phyloP scores from a whole-genome alignment of 352 stramenopile species.

The Globisporangium perplexum region DNA sequence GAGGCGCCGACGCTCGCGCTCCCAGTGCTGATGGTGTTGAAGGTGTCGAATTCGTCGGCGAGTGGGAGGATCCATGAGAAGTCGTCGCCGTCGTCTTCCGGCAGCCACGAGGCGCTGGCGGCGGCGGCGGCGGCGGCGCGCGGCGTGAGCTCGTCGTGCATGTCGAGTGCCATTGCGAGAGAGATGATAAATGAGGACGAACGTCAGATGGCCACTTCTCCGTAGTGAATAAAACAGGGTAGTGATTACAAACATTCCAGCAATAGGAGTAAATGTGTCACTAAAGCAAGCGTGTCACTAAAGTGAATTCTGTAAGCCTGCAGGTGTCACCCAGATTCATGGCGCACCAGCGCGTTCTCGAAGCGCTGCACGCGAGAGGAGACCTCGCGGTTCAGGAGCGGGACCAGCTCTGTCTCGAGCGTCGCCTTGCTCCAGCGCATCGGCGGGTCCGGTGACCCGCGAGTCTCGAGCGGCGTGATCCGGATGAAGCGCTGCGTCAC shows the following conservation, averaged over 20 bases:
- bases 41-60: background rate
- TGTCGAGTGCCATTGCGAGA: background rate
- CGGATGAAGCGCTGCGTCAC: background rate
- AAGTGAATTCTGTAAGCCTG: too few relatives aligned
- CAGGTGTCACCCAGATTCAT: too few relatives aligned
- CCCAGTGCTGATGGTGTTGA: background rate
- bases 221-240: too few relatives aligned
- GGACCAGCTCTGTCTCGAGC: background rate
- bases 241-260: too few relatives aligned
- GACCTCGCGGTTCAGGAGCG: background rate
- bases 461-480: background rate
- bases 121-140: background rate
- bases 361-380: background rate
- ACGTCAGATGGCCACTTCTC: too few relatives aligned
- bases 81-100: background rate
- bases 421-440: background rate
- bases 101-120: background rate
- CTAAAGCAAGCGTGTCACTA: too few relatives aligned
- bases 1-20: background rate
- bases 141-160: background rate
- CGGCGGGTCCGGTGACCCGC: background rate
- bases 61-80: slow-evolving; percentile 1
- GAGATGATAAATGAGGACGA: too few relatives aligned
- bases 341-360: background rate
- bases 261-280: too few relatives aligned